Percentiles rank a stretch among this genome's conserved stretches.
Evolutionary conservation across 345 rosid genomes (phyloP).

Genomic region (Gossypium bickii): DNA sequence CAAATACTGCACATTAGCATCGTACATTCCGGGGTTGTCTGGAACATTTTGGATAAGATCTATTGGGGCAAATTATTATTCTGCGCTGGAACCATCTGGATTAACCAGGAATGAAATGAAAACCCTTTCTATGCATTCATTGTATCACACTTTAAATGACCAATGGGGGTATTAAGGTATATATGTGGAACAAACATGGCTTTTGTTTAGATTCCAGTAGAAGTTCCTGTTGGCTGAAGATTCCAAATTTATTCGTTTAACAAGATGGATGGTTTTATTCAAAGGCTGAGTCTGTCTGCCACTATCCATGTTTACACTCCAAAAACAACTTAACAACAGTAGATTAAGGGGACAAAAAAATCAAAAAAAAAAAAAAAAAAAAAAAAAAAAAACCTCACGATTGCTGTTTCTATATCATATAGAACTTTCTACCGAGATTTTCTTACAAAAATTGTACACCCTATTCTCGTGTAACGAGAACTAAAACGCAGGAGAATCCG

Average conservation of each 20-base stretch:
- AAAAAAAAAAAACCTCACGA: neutral
- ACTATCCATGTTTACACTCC: conserved; percentile 14
- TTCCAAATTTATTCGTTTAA: conserved; percentile 5
- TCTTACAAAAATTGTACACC: conserved; percentile 38
- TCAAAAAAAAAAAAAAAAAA: neutral
- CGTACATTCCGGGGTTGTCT: neutral
- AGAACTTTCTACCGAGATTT: conserved; percentile 11
- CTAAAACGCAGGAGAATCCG: conserved; percentile 41
- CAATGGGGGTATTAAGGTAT: neutral
- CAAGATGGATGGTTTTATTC: conserved; percentile 20
- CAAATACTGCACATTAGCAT: neutral
- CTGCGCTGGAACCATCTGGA: neutral
- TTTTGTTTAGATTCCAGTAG: neutral
- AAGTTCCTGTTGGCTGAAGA: neutral
- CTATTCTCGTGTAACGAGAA: neutral
- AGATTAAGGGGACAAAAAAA: neutral
- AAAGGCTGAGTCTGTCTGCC: conserved; percentile 11
- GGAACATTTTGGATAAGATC: neutral
- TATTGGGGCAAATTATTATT: neutral
- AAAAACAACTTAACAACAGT: neutral
- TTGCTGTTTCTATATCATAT: neutral
- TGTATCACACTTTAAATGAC: neutral
- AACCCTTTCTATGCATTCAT: neutral
- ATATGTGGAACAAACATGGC: neutral
- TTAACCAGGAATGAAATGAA: neutral